Base-by-base conservation (phyloP, 1,284 basidiomycete species). In the Earliella scabrosa region DNA sequence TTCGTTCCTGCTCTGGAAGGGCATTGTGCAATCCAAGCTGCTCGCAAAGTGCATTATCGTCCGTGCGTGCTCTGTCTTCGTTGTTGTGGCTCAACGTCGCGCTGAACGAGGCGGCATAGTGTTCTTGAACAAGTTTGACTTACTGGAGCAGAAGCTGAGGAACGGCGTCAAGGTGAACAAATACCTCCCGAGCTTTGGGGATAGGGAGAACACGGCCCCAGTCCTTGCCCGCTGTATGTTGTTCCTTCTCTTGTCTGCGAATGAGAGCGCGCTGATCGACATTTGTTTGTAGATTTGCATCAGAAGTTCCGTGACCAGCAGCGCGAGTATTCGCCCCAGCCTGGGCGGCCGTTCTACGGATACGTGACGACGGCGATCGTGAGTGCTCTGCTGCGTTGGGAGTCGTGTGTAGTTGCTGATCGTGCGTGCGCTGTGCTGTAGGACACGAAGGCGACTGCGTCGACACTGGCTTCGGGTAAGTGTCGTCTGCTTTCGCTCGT, bases 51-150 rank as follows among this genome's bases (percentile, higher is more conserved):
- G 80, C 11, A 81, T 80, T 40, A 70, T 88, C 54, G 79, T 88
- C 45, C 72, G 70, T 71, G 46, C 51, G 69, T 66, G n/a, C 27
- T 7, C 26, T n/a, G 3, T 43, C 13, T 34, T 27, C 21, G 8
- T 35, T 36, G 14, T 16, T 2, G 40, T 41, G 18, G 16, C 32
- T 29, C 4, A 4, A 29, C 13, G 21, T 35, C 35, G 20, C 16
- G 23, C 9, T 29, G 13, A 18, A 40, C 34, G 39, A 2, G 11
- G 31, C 23, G 3, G 27, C 29, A 20, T 36, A 71, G 70, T 87
- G 31, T 88, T 88, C 71, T 75, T 88, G 63, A 88, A 88, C 69
- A 88, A 88, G 66, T 82, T 76, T 62, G 86, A 88, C 63, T 71
- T 79, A 39, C 63, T 82, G n/a, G 68, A 73, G 54, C 60, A 66